Percentiles rank a stretch among this genome's conserved stretches.
These are phyloP conservation scores for Candida arabinofermentans DNA, from an alignment of 805 yeast species.

Conservation along the genomic window DNA sequence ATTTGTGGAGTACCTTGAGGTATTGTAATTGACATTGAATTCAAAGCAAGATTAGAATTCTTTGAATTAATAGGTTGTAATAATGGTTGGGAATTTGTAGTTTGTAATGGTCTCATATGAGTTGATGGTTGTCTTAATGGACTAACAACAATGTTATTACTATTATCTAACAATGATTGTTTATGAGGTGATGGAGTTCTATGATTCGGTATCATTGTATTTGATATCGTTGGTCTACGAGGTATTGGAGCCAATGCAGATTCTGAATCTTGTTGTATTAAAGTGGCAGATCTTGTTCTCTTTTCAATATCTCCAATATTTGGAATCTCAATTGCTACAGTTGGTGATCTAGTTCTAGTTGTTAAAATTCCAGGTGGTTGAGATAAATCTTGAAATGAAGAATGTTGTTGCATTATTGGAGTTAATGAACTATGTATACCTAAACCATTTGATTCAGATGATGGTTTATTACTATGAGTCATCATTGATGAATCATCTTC, in stretches of 20 bases:
- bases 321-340: constrained; percentile 66
- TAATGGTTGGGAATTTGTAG: constrained; percentile 38
- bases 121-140: constrained; percentile 35
- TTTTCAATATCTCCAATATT: constrained; percentile 46
- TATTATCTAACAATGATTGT: too few relatives aligned
- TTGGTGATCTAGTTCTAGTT: constrained; percentile 47
- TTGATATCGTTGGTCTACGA: constrained; percentile 35
- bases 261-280: constrained; percentile 16
- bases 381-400: neutral
- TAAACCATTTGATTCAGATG: neutral
- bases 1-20: constrained; percentile 3
- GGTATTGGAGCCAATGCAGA: constrained; percentile 12
- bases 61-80: constrained; percentile 55
- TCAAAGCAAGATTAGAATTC: constrained; percentile 4
- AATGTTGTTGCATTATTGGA: neutral
- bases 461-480: neutral
- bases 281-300: constrained; percentile 38
- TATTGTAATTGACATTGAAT: constrained; percentile 3
- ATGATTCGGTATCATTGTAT: constrained; percentile 36
- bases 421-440: neutral
- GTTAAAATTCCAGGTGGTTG: neutral
- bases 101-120: constrained; percentile 48
- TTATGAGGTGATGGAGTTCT: constrained; percentile 48
- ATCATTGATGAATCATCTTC: constrained; percentile 12
- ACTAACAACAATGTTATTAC: constrained; percentile 16